Conservation (phyloP, 176 grass and related monocot species). For the Ampelocalamus luodianensis region DNA sequence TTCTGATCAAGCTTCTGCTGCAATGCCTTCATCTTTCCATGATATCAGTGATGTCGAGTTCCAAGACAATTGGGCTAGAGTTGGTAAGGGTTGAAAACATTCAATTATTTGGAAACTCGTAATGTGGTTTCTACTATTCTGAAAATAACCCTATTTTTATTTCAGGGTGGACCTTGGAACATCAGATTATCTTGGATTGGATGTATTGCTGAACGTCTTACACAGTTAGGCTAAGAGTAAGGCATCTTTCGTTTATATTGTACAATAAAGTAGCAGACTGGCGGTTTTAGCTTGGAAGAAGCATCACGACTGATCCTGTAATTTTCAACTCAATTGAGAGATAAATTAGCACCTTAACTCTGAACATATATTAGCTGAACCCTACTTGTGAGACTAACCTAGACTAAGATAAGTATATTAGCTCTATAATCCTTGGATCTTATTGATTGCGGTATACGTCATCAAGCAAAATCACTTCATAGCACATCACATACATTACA, state of each 20-base stretch:
- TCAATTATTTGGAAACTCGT: not conserved
- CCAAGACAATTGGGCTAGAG: slow-evolving; percentile 87
- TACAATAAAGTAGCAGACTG: not conserved
- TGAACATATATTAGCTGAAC: not conserved
- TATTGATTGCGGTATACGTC: not conserved
- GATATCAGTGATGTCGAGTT: slow-evolving; percentile 86
- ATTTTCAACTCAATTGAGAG: not conserved
- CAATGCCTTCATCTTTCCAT: slow-evolving; percentile 94
- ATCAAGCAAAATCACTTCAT: not conserved
- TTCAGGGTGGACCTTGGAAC: slow-evolving; percentile 94
- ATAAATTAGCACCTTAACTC: slow-evolving; percentile 18
- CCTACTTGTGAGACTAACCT: no score
- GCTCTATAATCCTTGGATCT: not conserved
- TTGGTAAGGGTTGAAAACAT: slow-evolving; percentile 61
- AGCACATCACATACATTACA: not conserved
- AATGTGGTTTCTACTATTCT: not conserved
- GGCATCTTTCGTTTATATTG: slow-evolving; percentile 12
- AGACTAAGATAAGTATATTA: no score
- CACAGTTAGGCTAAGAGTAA: slow-evolving; percentile 87
- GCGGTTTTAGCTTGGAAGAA: slow-evolving; percentile 1
- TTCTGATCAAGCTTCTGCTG: slow-evolving; percentile 72
- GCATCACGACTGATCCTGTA: not conserved
- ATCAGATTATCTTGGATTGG: slow-evolving; percentile 78
- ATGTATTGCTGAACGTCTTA: slow-evolving; percentile 90
- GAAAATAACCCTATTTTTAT: slow-evolving; percentile 8